phyloP scores from a whole-genome alignment of 257 asterid genomes.

The Fraxinus cuspidata region DNA sequence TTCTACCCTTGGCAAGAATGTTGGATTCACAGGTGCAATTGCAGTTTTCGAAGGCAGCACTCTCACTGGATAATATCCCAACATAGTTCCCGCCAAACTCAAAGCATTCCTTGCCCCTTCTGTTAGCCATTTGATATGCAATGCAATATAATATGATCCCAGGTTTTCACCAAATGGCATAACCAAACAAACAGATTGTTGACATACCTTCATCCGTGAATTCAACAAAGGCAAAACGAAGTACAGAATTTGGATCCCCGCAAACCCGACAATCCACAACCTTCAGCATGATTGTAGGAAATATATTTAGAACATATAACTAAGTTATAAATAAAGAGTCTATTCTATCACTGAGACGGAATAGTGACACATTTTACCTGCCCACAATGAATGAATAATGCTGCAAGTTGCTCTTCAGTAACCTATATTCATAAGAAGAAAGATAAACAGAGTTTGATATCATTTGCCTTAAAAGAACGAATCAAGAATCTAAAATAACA shows the following conservation, averaged over 20 bases:
- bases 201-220: not conserved
- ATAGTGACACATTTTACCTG: slow-evolving; percentile 41
- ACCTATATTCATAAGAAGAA: slow-evolving; percentile 50
- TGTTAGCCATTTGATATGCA: not conserved
- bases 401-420: slow-evolving; percentile 79
- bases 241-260: slow-evolving; percentile 37
- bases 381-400: slow-evolving; percentile 63
- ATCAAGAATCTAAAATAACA: not conserved
- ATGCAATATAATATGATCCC: not conserved
- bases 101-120: not conserved
- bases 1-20: slow-evolving; percentile 66
- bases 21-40: not conserved
- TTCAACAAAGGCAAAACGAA: slow-evolving; percentile 32
- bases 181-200: not conserved
- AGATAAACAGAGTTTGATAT: slow-evolving; percentile 45
- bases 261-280: slow-evolving; percentile 37
- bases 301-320: slow-evolving; percentile 10
- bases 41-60: not conserved
- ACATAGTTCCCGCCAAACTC: not conserved
- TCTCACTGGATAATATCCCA: not conserved
- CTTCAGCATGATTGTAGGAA: not conserved
- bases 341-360: slow-evolving; percentile 10
- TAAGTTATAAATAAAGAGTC: not conserved
- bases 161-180: not conserved
- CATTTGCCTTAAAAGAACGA: not conserved